Evolutionary conservation across 306 rosid genomes (phyloP), one percentile per base, ranked within the genome.

Genomic region (Dalbergia cochinchinensis): DNA sequence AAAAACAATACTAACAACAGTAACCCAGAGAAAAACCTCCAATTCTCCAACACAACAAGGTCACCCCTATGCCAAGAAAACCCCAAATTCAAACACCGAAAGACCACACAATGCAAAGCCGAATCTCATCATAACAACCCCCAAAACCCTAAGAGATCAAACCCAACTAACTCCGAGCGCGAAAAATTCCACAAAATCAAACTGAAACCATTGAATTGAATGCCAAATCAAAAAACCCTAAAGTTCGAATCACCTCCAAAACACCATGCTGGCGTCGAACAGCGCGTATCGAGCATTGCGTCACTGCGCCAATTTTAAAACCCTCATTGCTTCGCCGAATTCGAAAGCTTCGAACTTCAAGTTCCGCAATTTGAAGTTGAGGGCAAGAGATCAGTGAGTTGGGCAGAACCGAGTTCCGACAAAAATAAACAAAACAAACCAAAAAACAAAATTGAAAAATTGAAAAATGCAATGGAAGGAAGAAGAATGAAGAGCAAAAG

Each of bases 121-220:
- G 91, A 89, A 88, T 93, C 93, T 84, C 92, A 85, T 76, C 80
- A 59, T 64, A 84, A 76, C 77, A 68, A 69, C 7, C 57, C 84
- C 89, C 53, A 11, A 83, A 89, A 91, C 90, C 95, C 96, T 94
- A 91, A 94, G 92, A 89, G 98, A 94, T 91, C 92, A 85, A 86
- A 73, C 69, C 65, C 55, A 54, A 65, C 85, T 45, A 83, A 78
- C 78, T 73, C 85, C 86, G 76, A 62, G 85, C 82, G 79, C 22
- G 9, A 54, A 68, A 63, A 61, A 64, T 60, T 50, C 74, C 53
- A 47, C 53, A 8, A 35, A 86, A 61, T 63, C 83, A 67, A 87
- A 83, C 86, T 84, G 18, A 82, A 84, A 73, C 69, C 39, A 75
- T 63, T 10, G 74, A 79, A 84, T 81, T 85, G 67, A 68, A 83